Evolutionary conservation across 768 basidiomycete species (phyloP), one percentile per base, ranked within the genome.

Genomic region (Amanita rimosa): DNA sequence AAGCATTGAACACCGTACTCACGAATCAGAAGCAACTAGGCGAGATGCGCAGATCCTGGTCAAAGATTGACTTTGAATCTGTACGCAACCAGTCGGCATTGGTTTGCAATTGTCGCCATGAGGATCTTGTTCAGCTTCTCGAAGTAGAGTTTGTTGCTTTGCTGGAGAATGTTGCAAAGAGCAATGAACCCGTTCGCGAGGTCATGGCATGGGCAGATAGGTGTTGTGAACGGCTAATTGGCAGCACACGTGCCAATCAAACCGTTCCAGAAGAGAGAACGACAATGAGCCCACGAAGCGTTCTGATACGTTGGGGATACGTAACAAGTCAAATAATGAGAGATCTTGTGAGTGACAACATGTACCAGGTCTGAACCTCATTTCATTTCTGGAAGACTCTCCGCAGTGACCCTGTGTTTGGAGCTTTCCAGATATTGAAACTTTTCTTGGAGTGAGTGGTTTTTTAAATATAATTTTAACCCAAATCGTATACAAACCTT

Each of bases 261-360:
- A 67, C 67, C 42, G 67, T 64, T 16, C 59, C 67, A n/a, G 88
- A 90, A 54, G 89, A 92, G 51, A 73, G 85, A 57, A 72, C 80
- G 51, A 79, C 82, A 13, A 81, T 91, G 83, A 89, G 85, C 62
- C 88, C 89, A 41, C 73, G 90, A 53, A 90, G 87, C 60, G 78
- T 91, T 46, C 71, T 93, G 59, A 89, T 92, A 62, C 80, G 89
- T 48, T 91, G 88, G 89, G 86, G 88, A 44, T 92, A 92, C 66
- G 90, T 92, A 60, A 91, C 89, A 14, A 87, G 85, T 64, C 89
- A 93, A 64, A 80, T 93, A 57, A 93, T 92, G 88, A 73, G 90
- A 57, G 90, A 93, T 65, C 69, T 93, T 62, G 86, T 90, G 61
- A 63, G 84, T 64, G 29, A 31, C 44, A 8, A 49, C 46, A 3